Percentiles rank a stretch among this genome's conserved stretches.
phyloP scores from a whole-genome alignment of 257 asterid genomes.

The Ehretia macrophylla region DNA sequence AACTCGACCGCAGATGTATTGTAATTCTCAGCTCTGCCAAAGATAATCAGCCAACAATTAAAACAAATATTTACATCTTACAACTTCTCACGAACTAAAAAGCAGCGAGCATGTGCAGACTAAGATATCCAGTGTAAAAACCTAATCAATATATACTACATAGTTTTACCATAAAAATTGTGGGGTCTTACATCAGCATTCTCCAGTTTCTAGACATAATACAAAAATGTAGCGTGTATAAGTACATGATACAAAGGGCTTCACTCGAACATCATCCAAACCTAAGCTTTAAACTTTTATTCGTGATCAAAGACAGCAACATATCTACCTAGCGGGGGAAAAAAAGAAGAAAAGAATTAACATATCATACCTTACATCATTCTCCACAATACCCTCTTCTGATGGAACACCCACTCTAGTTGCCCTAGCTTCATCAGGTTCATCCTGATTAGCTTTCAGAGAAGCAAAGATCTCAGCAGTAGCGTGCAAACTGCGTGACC shows the following conservation, averaged over 20 bases:
- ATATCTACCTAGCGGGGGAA: too few species aligned
- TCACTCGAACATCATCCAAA: background rate
- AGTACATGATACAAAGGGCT: too few species aligned
- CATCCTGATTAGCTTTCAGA: slow-evolving; percentile 94
- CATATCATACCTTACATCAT: slow-evolving; percentile 71
- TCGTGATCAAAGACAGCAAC: background rate
- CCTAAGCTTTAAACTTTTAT: background rate
- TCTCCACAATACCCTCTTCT: slow-evolving; percentile 85
- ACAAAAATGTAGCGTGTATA: too few species aligned
- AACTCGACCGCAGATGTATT: slow-evolving; percentile 93
- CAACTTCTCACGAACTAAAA: too few species aligned
- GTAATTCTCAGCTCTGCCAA: slow-evolving; percentile 79
- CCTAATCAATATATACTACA: too few species aligned
- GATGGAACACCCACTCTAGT: slow-evolving; percentile 94
- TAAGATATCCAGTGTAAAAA: too few species aligned
- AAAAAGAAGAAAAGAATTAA: background rate
- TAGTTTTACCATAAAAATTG: too few species aligned
- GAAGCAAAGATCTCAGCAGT: slow-evolving; percentile 83
- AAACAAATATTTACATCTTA: slow-evolving; percentile 5
- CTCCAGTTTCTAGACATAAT: too few species aligned
- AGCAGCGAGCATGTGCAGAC: too few species aligned
- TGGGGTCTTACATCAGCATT: too few species aligned
- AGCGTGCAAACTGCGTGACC: slow-evolving; percentile 98
- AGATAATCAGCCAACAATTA: slow-evolving; percentile 11
- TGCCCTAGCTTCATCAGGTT: slow-evolving; percentile 96